Evolutionary conservation across 441 rosid genomes (phyloP), one percentile per base, ranked within the genome.

Genomic region (Pelargonium citronellum): DNA sequence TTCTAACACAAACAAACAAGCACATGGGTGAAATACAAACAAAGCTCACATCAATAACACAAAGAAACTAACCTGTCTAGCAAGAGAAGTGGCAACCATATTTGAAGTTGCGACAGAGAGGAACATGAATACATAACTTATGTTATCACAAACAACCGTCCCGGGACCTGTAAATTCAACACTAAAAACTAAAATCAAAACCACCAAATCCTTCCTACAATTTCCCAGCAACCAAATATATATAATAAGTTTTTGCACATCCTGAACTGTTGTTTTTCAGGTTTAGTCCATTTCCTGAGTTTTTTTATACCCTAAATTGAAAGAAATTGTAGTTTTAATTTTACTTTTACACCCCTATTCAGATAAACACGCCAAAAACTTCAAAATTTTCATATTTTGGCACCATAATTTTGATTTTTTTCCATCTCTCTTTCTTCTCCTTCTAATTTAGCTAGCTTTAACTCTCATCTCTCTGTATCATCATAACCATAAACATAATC

Each of bases 91-190:
- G 62, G 98, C 95, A 55, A 90, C 93, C 91, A 90, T 77, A 83
- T 92, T 92, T 3, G 95, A 90, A 69, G 96, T 92, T 8, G 94
- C 92, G 78, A 92, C 82, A 0, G 96, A 89, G 66, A 92, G 95
- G 83, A 90, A 90, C 98, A 92, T 89, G 82, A 92, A 90, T 3
- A 80, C 72, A 69, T 90, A 89, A 77, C 87, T 78, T 73, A 83
- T 78, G 61, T 84, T 81, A 76, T 90, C 95, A 61, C 95, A 90
- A 69, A 90, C 64, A 74, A 92, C 93, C 16, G 95, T 92, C 61
- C 86, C 98, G 15, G 98, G 98, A 66, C 96, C 96, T 92, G 91
- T 61, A 61, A 9, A 27, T 12, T 7, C 68, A 65, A 34, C 9
- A 39, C 41, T 10, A 24, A 64, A 30, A 6, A 7, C 20, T 65